Base-by-base conservation (phyloP, 495 filamentous ascomycete genomes). In the Durotheca rogersii region DNA sequence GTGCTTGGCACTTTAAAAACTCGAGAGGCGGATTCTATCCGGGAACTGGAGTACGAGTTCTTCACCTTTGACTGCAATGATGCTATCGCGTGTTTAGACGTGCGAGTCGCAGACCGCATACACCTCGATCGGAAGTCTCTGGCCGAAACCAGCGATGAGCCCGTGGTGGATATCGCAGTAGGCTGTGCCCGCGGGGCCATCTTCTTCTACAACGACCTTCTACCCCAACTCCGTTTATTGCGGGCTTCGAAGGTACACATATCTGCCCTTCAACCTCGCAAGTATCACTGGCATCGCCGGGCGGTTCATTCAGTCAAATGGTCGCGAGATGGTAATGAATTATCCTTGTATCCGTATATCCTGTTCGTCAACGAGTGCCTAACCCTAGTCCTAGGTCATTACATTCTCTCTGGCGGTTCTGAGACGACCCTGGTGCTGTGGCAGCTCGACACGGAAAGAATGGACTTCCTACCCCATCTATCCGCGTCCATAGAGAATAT, bases 371-470 rank as follows among this genome's bases (percentile, higher is more conserved):
- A 30, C 16, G 6, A 32, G 12, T 25, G 2, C 41, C 43, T 60
- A 67, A 60, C 56, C 54, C 47, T 40, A 15, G 6, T 44, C 15
- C 33, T 60, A 96, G 90, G 91, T n/a, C 92, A 96, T 58, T 98
- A 98, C 62, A 66, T 97, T 23, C 84, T 98, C 23, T 97, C 93
- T 31, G 93, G 93, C 48, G 94, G 93, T 7, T 78, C 81, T 9
- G 93, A 97, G 67, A 89, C 89, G 1, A 90, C 93, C 3, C 71
- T 99, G 38, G 87, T 96, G 11, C 69, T 96, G n/a, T 99, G 91
- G 90, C 93, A 99, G 65, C 69, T 97, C 14, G 89, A 93, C 50
- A 96, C 92, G 1, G 82, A 82, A 21, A 81, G 82, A 51, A 81
- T 81, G 56, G 84, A 92, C 58, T 86, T 80, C 64, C 70, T 99